Conservation (phyloP, 306 rosid genomes). For the Notholithocarpus densiflorus region DNA sequence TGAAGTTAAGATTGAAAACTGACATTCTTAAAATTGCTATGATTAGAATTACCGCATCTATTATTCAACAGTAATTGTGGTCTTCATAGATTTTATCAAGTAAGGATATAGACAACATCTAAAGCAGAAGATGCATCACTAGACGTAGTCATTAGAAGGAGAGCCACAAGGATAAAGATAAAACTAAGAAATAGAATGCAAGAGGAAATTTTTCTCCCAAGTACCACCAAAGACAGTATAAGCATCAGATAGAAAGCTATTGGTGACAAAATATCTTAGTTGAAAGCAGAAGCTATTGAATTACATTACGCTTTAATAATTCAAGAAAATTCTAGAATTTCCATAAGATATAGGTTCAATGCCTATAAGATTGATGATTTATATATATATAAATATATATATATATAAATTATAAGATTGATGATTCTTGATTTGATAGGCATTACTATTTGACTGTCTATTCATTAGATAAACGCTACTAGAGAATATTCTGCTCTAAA, state of each 20-base stretch:
- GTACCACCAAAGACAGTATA: neutral
- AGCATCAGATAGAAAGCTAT: neutral
- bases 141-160: neutral
- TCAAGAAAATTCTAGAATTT: neutral
- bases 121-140: neutral
- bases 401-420: neutral
- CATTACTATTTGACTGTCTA: conserved; percentile 3
- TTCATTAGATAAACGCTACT: conserved; percentile 10
- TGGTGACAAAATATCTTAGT: neutral
- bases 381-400: too few relatives aligned
- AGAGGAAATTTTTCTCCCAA: neutral
- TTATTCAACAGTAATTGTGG: neutral
- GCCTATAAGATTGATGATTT: neutral
- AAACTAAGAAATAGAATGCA: neutral
- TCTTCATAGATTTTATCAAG: neutral
- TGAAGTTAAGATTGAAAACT: neutral
- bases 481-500: conserved; percentile 10
- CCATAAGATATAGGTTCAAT: neutral
- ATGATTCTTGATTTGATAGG: neutral
- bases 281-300: neutral
- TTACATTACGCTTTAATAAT: neutral
- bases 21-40: neutral
- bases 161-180: neutral
- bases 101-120: neutral
- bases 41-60: neutral